A percentile compares a stretch with the other conserved stretches of the same genome.
These are phyloP conservation scores for Eruca vesicaria DNA, from an alignment of 441 rosid genomes.

Conservation along the genomic window DNA sequence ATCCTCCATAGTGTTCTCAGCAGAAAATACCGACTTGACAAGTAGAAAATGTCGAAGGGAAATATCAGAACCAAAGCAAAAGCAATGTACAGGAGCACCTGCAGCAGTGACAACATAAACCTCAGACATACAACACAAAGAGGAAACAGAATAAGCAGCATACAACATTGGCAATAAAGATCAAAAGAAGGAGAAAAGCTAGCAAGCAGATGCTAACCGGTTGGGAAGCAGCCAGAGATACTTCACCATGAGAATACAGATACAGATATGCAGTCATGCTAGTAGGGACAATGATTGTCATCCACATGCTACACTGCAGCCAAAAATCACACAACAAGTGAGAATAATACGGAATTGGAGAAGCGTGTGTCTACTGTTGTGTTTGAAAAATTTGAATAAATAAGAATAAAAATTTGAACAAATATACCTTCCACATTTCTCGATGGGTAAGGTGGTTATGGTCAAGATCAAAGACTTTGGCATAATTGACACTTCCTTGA, in stretches of 20 bases:
- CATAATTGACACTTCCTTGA: conserved; percentile 60
- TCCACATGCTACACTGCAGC: conserved; percentile 77
- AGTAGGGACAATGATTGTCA: conserved; percentile 73
- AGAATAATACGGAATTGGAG: not conserved
- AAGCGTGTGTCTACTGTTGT: not conserved
- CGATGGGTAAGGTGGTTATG: conserved; percentile 63
- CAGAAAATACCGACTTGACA: conserved; percentile 67
- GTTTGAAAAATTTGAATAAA: not conserved
- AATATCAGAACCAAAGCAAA: conserved; percentile 60
- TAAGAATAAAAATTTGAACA: not conserved
- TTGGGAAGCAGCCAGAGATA: conserved; percentile 75
- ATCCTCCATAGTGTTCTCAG: conserved; percentile 75
- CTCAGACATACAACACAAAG: conserved; percentile 2
- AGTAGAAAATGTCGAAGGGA: conserved; percentile 72
- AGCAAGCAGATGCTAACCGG: conserved; percentile 58
- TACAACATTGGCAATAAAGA: not conserved
- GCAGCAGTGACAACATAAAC: conserved; percentile 27
- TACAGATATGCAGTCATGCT: conserved; percentile 82
- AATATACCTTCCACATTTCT: conserved; percentile 67
- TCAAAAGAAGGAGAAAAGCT: not conserved
- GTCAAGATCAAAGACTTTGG: conserved; percentile 63
- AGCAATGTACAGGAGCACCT: conserved; percentile 67
- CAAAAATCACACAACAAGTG: conserved; percentile 20
- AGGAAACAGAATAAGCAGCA: conserved; percentile 2
- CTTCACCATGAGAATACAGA: conserved; percentile 81